These are phyloP conservation scores for Cordyceps farinosa DNA, from an alignment of 2,329 filamentous ascomycete species.

Conservation along the genomic window DNA sequence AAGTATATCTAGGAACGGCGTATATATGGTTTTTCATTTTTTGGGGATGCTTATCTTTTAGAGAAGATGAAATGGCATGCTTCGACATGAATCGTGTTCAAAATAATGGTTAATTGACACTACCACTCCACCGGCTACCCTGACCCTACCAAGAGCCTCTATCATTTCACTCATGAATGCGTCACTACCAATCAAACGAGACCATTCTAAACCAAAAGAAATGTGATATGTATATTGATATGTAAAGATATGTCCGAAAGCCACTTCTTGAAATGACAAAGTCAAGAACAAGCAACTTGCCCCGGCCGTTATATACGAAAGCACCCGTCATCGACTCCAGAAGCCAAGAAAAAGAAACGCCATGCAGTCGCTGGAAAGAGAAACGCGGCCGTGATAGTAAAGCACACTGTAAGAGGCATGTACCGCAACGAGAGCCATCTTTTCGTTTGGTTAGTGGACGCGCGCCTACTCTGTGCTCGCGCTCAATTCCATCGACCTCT, in stretches of 20 bases:
- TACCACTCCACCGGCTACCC: not conserved
- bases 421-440: not conserved
- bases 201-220: not conserved
- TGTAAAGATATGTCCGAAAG: not conserved
- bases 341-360: not conserved
- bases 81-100: not conserved
- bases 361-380: not conserved
- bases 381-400: not conserved
- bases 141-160: too few species aligned
- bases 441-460: not conserved
- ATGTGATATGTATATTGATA: not conserved
- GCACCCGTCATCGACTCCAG: conserved; percentile 10
- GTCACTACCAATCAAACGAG: not conserved
- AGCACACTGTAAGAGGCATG: not conserved
- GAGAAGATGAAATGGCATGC: not conserved
- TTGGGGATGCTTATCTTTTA: not conserved
- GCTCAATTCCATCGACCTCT: conserved; percentile 56
- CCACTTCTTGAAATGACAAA: not conserved
- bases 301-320: not conserved
- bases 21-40: not conserved
- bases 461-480: conserved; percentile 38
- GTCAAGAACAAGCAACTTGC: not conserved
- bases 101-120: not conserved
- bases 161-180: not conserved
- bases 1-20: conserved; percentile 11